Conservation (phyloP, 805 yeast genomes). For the Komagataella kurtzmanii region DNA sequence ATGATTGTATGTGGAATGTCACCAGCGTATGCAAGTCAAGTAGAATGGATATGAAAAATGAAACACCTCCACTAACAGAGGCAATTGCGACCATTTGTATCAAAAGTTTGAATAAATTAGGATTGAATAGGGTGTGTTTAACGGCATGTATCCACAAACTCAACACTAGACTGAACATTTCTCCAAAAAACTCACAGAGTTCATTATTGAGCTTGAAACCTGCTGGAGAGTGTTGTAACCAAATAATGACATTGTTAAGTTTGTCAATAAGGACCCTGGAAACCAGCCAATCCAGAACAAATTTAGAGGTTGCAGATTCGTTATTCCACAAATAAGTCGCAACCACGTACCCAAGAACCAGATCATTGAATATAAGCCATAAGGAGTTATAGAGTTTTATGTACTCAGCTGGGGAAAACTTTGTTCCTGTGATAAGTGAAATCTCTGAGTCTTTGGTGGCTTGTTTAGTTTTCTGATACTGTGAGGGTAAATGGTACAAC, state of each 20-base stretch:
- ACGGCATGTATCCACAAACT: conserved; percentile 37
- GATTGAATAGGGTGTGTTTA: neutral
- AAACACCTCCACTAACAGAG: conserved; percentile 34
- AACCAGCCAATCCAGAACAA: conserved; percentile 16
- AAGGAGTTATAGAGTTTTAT: conserved; percentile 73
- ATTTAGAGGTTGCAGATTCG: conserved; percentile 1
- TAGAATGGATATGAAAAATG: conserved; percentile 52
- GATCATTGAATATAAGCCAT: conserved; percentile 80
- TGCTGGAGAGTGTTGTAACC: conserved; percentile 86
- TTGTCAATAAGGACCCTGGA: conserved; percentile 27
- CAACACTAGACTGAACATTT: conserved; percentile 74
- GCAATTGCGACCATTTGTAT: conserved; percentile 1
- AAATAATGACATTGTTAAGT: conserved; percentile 35
- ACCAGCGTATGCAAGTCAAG: conserved; percentile 52
- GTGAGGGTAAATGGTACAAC: conserved; percentile 66
- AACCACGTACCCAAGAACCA: conserved; percentile 56
- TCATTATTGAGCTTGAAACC: conserved; percentile 88
- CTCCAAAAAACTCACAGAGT: conserved; percentile 75
- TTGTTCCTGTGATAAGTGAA: conserved; percentile 23
- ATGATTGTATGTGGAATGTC: conserved; percentile 62
- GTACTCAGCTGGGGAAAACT: conserved; percentile 36
- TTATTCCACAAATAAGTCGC: conserved; percentile 26
- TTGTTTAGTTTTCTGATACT: conserved; percentile 40
- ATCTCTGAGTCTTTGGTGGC: conserved; percentile 26
- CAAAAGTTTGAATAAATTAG: neutral